Conservation (phyloP, 129 eudicot species). For the Calendula officinalis region DNA sequence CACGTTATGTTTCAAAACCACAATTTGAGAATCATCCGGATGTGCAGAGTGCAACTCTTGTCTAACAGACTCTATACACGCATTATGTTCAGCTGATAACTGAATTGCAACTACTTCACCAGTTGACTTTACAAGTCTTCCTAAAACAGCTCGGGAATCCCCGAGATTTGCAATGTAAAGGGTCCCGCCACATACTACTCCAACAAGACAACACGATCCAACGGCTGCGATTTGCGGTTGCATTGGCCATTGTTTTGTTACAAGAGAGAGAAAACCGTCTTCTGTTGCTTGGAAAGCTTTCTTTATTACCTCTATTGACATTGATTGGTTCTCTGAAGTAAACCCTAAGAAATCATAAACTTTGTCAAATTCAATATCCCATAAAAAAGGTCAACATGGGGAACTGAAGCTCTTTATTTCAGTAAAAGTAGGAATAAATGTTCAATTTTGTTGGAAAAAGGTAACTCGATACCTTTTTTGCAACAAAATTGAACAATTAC, state of each 20-base stretch:
- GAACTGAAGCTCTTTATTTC: too few species aligned
- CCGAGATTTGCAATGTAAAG: constrained; percentile 90
- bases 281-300: constrained; percentile 96
- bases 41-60: constrained; percentile 79
- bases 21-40: constrained; percentile 86
- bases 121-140: constrained; percentile 74
- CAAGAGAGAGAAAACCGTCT: constrained; percentile 78
- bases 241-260: constrained; percentile 78
- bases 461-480: too few species aligned
- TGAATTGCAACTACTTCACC: constrained; percentile 87
- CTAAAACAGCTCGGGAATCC: constrained; percentile 94
- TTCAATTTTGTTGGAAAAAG: too few species aligned
- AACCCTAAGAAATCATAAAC: constrained; percentile 51
- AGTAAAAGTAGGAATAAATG: too few species aligned
- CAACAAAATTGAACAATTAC: too few species aligned
- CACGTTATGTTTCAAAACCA: constrained; percentile 84
- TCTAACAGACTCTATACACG: constrained; percentile 74
- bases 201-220: constrained; percentile 92
- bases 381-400: neutral
- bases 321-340: constrained; percentile 68
- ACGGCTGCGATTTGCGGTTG: constrained; percentile 92
- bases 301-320: constrained; percentile 82
- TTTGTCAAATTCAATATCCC: constrained; percentile 1
- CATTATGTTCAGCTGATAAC: constrained; percentile 93
- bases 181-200: constrained; percentile 67